A percentile compares a stretch with the other conserved stretches of the same genome.
phyloP scores from a whole-genome alignment of 768 basidiomycete species.

The Pisolithus marmoratus region DNA sequence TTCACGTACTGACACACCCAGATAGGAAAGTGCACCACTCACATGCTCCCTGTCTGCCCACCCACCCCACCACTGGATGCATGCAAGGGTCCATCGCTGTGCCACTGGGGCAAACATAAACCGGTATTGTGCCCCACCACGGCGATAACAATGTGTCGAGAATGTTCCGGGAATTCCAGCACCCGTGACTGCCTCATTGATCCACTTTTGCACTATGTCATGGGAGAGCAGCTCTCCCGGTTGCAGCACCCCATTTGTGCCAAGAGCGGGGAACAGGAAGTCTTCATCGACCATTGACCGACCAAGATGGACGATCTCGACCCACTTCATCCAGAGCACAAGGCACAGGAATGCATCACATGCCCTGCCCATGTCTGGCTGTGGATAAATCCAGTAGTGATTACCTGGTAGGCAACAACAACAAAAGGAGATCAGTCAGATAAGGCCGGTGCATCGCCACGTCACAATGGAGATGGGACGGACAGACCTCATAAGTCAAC shows the following conservation, averaged over 20 bases:
- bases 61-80: conserved; percentile 38
- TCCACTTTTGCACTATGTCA: conserved; percentile 16
- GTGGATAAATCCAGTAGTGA: neutral
- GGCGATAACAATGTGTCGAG: conserved; percentile 24
- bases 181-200: conserved; percentile 10
- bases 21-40: conserved; percentile 2
- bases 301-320: neutral
- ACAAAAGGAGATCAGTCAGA: too few species aligned
- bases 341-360: neutral
- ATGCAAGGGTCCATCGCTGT: conserved; percentile 30
- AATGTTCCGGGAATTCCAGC: conserved; percentile 9
- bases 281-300: conserved; percentile 10
- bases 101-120: conserved; percentile 30
- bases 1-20: neutral
- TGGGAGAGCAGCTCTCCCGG: conserved; percentile 17
- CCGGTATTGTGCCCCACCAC: conserved; percentile 23
- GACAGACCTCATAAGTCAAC: conserved; percentile 8
- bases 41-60: conserved; percentile 37
- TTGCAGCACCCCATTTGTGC: conserved; percentile 12
- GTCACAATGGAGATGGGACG: neutral
- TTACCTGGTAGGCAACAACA: neutral
- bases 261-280: conserved; percentile 20
- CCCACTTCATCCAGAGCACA: conserved; percentile 3
- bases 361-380: neutral
- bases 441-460: neutral